phyloP scores from a whole-genome alignment of 768 basidiomycete species.

The Trametes cingulata region DNA sequence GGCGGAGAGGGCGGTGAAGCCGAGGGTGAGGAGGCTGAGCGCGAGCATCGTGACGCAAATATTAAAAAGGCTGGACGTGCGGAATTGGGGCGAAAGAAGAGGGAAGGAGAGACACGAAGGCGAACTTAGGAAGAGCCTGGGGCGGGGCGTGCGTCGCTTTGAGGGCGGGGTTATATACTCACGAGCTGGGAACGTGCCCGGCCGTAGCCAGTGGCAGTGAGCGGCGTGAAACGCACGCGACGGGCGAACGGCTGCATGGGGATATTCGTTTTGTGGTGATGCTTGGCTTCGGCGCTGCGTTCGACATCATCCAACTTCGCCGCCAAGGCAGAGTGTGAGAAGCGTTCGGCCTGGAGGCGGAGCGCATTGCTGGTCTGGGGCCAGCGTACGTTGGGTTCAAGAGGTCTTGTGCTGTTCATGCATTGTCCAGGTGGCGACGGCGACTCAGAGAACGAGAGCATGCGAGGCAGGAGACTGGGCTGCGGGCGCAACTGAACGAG shows the following conservation, averaged over 20 bases:
- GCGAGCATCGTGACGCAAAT: conserved; percentile 18
- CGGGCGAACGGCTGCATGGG: not conserved
- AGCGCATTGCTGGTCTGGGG: too few species aligned
- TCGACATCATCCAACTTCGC: too few species aligned
- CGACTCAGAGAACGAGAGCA: too few species aligned
- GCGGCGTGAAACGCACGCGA: not conserved
- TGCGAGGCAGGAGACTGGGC: too few species aligned
- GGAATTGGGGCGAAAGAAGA: not conserved
- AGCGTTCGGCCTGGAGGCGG: too few species aligned
- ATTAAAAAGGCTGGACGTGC: not conserved
- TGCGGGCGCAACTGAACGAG: too few species aligned
- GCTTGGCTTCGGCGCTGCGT: too few species aligned
- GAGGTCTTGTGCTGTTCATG: too few species aligned
- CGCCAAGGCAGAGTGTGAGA: too few species aligned
- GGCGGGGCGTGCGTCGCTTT: not conserved
- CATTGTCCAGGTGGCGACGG: too few species aligned
- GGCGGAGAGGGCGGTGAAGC: conserved; percentile 12
- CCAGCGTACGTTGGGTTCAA: too few species aligned
- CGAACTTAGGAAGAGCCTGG: not conserved
- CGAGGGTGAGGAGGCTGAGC: conserved; percentile 9
- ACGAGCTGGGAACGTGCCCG: not conserved
- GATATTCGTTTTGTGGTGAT: not conserved
- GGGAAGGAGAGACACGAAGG: not conserved
- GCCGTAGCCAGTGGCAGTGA: not conserved
- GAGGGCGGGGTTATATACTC: not conserved